Base-by-base conservation (phyloP, 805 yeast species). In the Pichia scutulata region DNA sequence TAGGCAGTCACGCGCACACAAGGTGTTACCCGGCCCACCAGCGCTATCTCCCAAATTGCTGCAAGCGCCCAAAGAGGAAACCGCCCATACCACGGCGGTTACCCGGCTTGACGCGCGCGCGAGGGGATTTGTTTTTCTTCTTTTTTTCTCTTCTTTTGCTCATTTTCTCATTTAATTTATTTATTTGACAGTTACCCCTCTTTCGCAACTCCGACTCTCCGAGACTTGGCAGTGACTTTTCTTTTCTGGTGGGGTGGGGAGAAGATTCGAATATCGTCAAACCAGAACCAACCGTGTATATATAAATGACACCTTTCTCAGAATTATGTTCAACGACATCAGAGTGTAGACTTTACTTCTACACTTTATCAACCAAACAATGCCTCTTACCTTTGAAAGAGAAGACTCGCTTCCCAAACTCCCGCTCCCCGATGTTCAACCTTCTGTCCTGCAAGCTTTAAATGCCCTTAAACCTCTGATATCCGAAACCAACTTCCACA, bases 401-500 rank as follows among this genome's bases (percentile, higher is more conserved):
- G 82, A 78, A 55, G 62, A 63, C 4, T 33, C 48, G 1, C 65
- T 84, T 21, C 87, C 89, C 1, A 65, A 63, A 36, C 68, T 85
- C 22, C 89, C 89, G 0, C 77, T 86, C 14, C 92, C 95, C 0
- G 65, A 71, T 13, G 59, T 84, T 5, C 51, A 64, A 2, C 58
- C 73, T 2, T 80, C 89, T 0, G 65, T 80, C 16, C 65, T 64
- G 22, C 84, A 82, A 58, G 64, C 84, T 14, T 65, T 80, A 28
- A 66, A 69, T 6, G 79, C 88, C 0, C 57, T 85, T 33, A 74
- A 78, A 57, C 92, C 92, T 0, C 62, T 86, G 48, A 65, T 82
- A 22, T 65, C 77, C 21, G 67, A 69, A 0, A 81, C 76, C 2
- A 85, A 82, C 39, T 78, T 75, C 55, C 56, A 59, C 3, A 68